Base-by-base conservation (phyloP, 176 grass and related monocot genomes). In the Oryza nivara region DNA sequence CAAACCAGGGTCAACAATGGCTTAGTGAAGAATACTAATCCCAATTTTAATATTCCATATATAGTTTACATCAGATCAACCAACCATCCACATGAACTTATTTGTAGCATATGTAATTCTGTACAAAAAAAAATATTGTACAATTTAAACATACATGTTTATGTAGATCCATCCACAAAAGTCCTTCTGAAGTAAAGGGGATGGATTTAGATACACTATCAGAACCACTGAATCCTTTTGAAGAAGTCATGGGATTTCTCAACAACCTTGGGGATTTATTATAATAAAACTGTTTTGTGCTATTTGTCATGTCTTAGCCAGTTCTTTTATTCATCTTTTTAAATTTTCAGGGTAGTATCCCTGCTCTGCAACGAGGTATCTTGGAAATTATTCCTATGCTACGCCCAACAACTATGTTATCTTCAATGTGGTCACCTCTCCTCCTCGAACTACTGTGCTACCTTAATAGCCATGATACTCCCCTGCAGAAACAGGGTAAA, bases 351-450 rank as follows among this genome's bases (percentile, higher is more conserved):
- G 96, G 91, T 88, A 95, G 78, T 72, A 87, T 98, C 38, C 86
- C 89, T 61, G 77, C 88, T 51, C 86, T 98, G 36, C 91, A 92
- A 61, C 89, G 88, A 80, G 89, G 91, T 23, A 89, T 98, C 76
- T 91, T 98, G 75, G 91, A 98, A 91, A 92, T 95, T 85, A 90
- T 98, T 92, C 93, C 96, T 75, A 81, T 93, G 85, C 77, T 98
- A 56, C 85, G 81, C 41, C 96, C 93, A 40, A 91, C 91, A 61
- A 67, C 69, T 65, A 60, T 71, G 77, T 61, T 98, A 69, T 89
- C 91, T 81, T 93, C 87, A 73, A 92, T 94, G 91, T 98, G 96
- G 96, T 69, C 85, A 11, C 88, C 83, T 25, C 90, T 94, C 47
- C 84, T 98, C 35, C 91, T 89, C 66, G 96, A 94, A 67, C 85